phyloP scores from a whole-genome alignment of 2,329 filamentous ascomycete species.

The Aspergillus aculeatinus region DNA sequence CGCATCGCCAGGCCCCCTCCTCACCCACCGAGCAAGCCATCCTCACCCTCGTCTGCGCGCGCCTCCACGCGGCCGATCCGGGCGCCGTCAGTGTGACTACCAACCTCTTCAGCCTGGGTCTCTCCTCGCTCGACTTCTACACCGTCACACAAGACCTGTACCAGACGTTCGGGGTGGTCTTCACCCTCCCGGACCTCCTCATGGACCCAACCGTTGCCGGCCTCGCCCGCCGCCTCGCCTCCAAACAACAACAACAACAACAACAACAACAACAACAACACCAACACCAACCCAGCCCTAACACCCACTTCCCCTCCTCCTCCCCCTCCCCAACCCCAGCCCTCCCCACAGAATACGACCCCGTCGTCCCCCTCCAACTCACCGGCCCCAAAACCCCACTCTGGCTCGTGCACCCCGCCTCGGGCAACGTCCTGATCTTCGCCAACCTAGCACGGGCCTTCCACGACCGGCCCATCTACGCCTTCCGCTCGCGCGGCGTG shows the following conservation, averaged over 20 bases:
- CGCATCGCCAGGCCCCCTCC: neutral
- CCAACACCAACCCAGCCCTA: neutral
- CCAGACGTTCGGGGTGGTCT: neutral
- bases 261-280: too few relatives aligned
- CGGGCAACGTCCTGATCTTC: slow-evolving; percentile 39
- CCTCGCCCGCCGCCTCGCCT: too few relatives aligned
- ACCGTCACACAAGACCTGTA: slow-evolving; percentile 5
- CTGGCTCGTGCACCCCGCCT: slow-evolving; percentile 37
- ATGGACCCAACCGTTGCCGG: neutral
- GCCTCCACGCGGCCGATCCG: slow-evolving; percentile 9
- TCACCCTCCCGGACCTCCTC: neutral
- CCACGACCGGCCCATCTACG: slow-evolving; percentile 48
- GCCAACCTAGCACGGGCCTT: slow-evolving; percentile 24
- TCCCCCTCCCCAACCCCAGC: neutral
- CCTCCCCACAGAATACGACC: slow-evolving; percentile 9
- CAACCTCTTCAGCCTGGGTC: neutral
- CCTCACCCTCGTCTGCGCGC: slow-evolving; percentile 7
- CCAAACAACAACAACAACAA: too few relatives aligned
- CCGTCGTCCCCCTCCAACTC: slow-evolving; percentile 27
- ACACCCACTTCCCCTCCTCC: neutral
- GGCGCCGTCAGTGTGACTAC: slow-evolving; percentile 10
- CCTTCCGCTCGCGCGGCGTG: slow-evolving; percentile 43
- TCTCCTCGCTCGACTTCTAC: slow-evolving; percentile 1
- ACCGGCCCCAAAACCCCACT: slow-evolving; percentile 27
- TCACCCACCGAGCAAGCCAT: neutral